phyloP scores from a whole-genome alignment of 768 basidiomycete species.

The Macrolepiota fuliginosa region DNA sequence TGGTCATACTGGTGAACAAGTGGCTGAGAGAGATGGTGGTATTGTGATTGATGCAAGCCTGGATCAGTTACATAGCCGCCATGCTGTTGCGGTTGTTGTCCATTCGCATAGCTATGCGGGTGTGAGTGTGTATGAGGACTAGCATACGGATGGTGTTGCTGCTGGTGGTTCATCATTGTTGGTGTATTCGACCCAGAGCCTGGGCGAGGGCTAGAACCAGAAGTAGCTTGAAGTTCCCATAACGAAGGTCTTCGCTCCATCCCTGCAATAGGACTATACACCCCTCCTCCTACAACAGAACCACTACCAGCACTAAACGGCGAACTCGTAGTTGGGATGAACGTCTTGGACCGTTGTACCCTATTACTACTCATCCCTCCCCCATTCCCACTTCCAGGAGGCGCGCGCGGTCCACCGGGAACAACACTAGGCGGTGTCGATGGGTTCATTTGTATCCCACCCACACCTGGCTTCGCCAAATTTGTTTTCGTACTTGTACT shows the following conservation, averaged over 20 bases:
- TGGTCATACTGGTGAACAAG: too few relatives aligned
- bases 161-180: background rate
- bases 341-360: conserved; percentile 65
- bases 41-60: too few relatives aligned
- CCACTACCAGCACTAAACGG: conserved; percentile 18
- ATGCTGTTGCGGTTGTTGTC: background rate
- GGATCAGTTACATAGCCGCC: too few relatives aligned
- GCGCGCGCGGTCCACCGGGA: conserved; percentile 60
- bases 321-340: conserved; percentile 38
- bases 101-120: background rate
- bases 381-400: conserved; percentile 49
- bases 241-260: conserved; percentile 39
- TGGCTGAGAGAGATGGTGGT: too few relatives aligned
- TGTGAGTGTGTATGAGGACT: background rate
- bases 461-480: background rate
- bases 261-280: conserved; percentile 14
- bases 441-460: conserved; percentile 4
- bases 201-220: background rate
- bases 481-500: too few relatives aligned
- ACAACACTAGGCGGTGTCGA: conserved; percentile 1
- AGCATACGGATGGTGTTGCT: conserved; percentile 13
- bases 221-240: conserved; percentile 23
- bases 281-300: conserved; percentile 19
- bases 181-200: background rate
- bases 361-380: conserved; percentile 40